Conservation (phyloP, 495 filamentous ascomycete genomes). For the Apodospora peruviana region DNA sequence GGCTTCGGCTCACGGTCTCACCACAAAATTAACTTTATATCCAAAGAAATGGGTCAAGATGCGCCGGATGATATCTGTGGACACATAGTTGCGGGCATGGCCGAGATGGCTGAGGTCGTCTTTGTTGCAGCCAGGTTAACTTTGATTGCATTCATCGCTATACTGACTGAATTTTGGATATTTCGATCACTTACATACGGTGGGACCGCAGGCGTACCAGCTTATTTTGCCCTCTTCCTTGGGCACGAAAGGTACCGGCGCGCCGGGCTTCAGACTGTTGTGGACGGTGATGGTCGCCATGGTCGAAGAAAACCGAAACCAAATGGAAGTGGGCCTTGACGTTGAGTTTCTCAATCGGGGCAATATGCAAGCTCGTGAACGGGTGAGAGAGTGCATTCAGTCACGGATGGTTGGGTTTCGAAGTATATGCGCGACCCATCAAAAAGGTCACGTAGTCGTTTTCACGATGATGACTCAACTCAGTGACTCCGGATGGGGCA, state of each 20-base stretch:
- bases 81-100: conserved; percentile 84
- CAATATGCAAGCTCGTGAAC: neutral
- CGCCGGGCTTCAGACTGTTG: conserved; percentile 69
- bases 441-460: neutral
- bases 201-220: conserved; percentile 92
- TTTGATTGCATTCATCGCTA: neutral
- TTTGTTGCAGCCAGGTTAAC: neutral
- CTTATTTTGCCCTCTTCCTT: conserved; percentile 67
- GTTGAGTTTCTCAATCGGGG: conserved; percentile 15
- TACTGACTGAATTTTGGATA: too few species aligned
- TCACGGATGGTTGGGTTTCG: neutral
- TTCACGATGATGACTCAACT: neutral
- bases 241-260: conserved; percentile 71
- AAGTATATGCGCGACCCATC: neutral
- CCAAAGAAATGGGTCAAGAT: conserved; percentile 83
- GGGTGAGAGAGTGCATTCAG: neutral
- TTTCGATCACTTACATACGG: conserved; percentile 52
- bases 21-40: conserved; percentile 79
- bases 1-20: conserved; percentile 1
- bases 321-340: too few species aligned
- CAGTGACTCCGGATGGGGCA: neutral
- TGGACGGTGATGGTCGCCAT: conserved; percentile 58
- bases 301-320: too few species aligned
- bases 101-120: conserved; percentile 6
- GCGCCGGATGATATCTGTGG: conserved; percentile 83